These are phyloP conservation scores for Boletus mariae DNA, from an alignment of 1,284 basidiomycete genomes.

Conservation along the genomic window DNA sequence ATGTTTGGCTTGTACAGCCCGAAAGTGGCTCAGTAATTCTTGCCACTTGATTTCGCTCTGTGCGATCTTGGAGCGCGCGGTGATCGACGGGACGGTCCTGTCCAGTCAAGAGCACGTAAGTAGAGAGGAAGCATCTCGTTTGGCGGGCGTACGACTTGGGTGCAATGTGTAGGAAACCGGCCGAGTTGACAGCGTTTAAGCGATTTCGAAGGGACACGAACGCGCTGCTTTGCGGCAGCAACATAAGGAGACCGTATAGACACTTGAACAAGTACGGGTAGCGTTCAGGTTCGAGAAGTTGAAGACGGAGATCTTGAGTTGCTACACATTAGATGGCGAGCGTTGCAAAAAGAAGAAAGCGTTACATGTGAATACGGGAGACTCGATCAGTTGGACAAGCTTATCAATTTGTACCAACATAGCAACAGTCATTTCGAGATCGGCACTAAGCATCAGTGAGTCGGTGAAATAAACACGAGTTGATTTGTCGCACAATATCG, in stretches of 20 bases:
- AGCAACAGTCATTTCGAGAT: slow-evolving; percentile 92
- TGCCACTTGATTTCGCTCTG: slow-evolving; percentile 94
- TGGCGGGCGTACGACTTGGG: slow-evolving; percentile 63
- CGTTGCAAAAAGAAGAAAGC: slow-evolving; percentile 25
- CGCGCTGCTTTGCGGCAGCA: slow-evolving; percentile 94
- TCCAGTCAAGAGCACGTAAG: not conserved
- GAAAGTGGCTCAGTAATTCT: slow-evolving; percentile 84
- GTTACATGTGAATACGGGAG: slow-evolving; percentile 94
- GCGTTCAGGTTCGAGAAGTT: slow-evolving; percentile 95
- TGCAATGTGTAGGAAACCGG: slow-evolving; percentile 87
- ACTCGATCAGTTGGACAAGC: slow-evolving; percentile 96
- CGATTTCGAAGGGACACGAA: slow-evolving; percentile 95
- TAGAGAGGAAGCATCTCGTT: too few species aligned
- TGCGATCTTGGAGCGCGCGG: slow-evolving; percentile 65
- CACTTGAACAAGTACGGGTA: slow-evolving; percentile 98
- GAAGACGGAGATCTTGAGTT: slow-evolving; percentile 82
- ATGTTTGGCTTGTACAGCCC: slow-evolving; percentile 78
- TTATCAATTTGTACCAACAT: slow-evolving; percentile 98
- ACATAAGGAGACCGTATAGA: slow-evolving; percentile 95
- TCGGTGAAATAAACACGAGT: not conserved
- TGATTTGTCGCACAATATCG: slow-evolving; percentile 76
- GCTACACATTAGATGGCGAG: slow-evolving; percentile 5
- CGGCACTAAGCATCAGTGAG: slow-evolving; percentile 58
- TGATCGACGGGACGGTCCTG: slow-evolving; percentile 35
- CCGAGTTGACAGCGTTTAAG: slow-evolving; percentile 90